Base-by-base conservation (phyloP, 768 basidiomycete genomes). In the Collybia sp. region DNA sequence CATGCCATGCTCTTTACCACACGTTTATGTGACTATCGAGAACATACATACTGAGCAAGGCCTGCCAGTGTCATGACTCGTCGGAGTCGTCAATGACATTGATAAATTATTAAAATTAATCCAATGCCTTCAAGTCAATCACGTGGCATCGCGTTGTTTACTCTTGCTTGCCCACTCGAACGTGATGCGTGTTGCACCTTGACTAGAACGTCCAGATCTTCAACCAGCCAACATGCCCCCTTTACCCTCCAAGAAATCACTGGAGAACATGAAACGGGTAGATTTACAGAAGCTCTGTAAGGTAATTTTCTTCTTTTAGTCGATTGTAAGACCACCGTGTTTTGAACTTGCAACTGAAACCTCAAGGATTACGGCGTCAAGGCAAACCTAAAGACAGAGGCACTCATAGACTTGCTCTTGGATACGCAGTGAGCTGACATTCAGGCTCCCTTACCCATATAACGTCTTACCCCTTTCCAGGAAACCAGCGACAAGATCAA, bases 301-400 rank as follows among this genome's bases (percentile, higher is more conserved):
- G 69, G 85, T 84, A 25, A 4, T 25, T 25, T 8, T 4, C 25
- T 25, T 8, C 8, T 25, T 8, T 25, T 4, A 25, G 8, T 4
- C 25, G 8, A 25, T 25, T 8, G 8, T 8, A 25, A 25, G 3
- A 8, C 4, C 8, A 25, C 25, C 8, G 25, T 3, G 25, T 25
- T 25, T 25, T 25, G 25, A 25, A 30, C 45, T 45, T 49, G 56
- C 45, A 57, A 53, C 40, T 56, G 41, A 41, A 35, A 35, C 49
- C 40, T 44, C 19, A 45, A 91, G 87, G 85, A 88, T 54, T 80
- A 83, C 58, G 86, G 87, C 47, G 79, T 91, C 50, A 86, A 78
- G 64, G 88, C 88, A 38, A 90, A 90, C 64, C 75, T 89, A 58
- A 90, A 87, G 69, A 79, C 85, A 17, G 85, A 88, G 56, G 82